A percentile compares a stretch with the other conserved stretches of the same genome.
phyloP scores from a whole-genome alignment of 495 filamentous ascomycete genomes.

The Tricharina praecox region DNA sequence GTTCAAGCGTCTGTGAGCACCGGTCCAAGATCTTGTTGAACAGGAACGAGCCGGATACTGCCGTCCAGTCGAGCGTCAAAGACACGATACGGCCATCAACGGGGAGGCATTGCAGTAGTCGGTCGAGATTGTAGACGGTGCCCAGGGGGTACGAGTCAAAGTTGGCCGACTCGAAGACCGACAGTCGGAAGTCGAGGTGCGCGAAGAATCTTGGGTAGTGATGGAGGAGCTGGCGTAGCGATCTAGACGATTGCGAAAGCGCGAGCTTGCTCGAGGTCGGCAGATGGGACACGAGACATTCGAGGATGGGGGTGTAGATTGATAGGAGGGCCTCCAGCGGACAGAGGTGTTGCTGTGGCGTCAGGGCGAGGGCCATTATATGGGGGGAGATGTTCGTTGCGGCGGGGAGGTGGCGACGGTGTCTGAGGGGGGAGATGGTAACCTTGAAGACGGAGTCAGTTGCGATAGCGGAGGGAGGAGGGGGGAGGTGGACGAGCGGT shows the following conservation, averaged over 20 bases:
- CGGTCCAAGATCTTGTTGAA: conserved; percentile 25
- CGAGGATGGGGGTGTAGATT: conserved; percentile 25
- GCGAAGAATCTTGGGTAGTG: conserved; percentile 24
- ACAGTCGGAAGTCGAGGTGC: conserved; percentile 23
- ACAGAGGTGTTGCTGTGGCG: conserved; percentile 23
- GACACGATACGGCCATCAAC: conserved; percentile 25
- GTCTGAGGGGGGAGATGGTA: too few relatives aligned
- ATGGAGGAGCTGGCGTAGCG: conserved; percentile 20
- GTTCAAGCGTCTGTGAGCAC: conserved; percentile 23
- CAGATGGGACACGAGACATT: conserved; percentile 27
- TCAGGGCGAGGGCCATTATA: conserved; percentile 21
- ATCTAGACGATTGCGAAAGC: conserved; percentile 20
- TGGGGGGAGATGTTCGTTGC: too few relatives aligned
- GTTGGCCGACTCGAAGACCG: conserved; percentile 17
- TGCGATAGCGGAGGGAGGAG: too few relatives aligned
- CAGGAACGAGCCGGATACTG: conserved; percentile 25
- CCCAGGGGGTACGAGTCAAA: conserved; percentile 25
- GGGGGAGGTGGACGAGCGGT: too few relatives aligned
- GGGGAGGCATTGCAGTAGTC: conserved; percentile 20
- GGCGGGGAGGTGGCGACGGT: too few relatives aligned
- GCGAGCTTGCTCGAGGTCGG: conserved; percentile 21
- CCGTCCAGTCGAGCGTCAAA: conserved; percentile 26
- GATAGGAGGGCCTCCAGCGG: conserved; percentile 23
- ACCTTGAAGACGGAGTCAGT: too few relatives aligned
- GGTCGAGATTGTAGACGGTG: conserved; percentile 26